These are phyloP conservation scores for Coprinopsis sp. DNA, from an alignment of 768 basidiomycete species.

Conservation along the genomic window DNA sequence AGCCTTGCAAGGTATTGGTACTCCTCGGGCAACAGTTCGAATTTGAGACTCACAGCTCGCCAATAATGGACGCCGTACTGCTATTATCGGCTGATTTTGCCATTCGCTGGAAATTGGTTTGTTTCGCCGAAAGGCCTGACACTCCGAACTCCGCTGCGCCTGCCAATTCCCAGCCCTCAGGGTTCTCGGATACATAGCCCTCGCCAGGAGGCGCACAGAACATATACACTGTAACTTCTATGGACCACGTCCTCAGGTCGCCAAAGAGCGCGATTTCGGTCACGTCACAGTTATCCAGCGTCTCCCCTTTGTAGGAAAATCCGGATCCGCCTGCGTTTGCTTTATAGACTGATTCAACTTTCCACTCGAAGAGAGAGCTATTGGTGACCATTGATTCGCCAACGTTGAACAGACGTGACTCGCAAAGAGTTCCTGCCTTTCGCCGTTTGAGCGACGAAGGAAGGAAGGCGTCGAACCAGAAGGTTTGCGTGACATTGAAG, in stretches of 20 bases:
- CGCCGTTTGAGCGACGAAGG: slow-evolving; percentile 7
- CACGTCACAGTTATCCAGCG: slow-evolving; percentile 20
- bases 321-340: slow-evolving; percentile 16
- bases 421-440: slow-evolving; percentile 16
- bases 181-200: slow-evolving; percentile 6
- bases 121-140: slow-evolving; percentile 15
- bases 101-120: slow-evolving; percentile 12
- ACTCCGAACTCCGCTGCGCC: slow-evolving; percentile 9
- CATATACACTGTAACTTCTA: slow-evolving; percentile 16
- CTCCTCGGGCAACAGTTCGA: no score
- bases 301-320: slow-evolving; percentile 16
- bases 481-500: slow-evolving; percentile 15
- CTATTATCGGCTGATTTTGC: neutral
- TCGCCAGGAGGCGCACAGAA: no score
- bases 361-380: slow-evolving; percentile 18
- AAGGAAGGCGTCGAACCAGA: slow-evolving; percentile 17
- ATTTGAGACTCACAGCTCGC: neutral
- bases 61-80: neutral
- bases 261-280: slow-evolving; percentile 16
- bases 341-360: slow-evolving; percentile 11
- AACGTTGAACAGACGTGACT: slow-evolving; percentile 15
- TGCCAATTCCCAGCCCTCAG: neutral
- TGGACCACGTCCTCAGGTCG: slow-evolving; percentile 12
- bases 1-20: neutral
- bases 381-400: slow-evolving; percentile 21